Evolutionary conservation across 2,329 filamentous ascomycete genomes (phyloP), one percentile per base, ranked within the genome.

Genomic region (Septoria linicola): DNA sequence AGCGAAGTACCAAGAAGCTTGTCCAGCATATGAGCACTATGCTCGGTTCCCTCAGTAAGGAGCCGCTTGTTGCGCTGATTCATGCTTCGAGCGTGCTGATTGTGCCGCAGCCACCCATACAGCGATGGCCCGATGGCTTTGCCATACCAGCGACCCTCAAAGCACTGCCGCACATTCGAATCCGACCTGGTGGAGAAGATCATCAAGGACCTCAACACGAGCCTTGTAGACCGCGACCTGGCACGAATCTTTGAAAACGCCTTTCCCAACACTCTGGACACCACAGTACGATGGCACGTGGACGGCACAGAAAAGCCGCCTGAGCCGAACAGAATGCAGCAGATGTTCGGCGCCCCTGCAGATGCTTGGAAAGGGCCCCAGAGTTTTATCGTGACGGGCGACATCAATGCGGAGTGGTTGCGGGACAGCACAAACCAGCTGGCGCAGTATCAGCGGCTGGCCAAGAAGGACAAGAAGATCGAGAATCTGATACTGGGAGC

Each of bases 401-500:
- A 61, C 30, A 96, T 96, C 67, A 88, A 95, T 63, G 90, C 90
- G 0, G 89, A 95, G 69, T 96, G 90, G 90, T 75, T 96, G 42
- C 83, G 90, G 44, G 89, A 96, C 71, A 95, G 89, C 8, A 95
- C 90, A 8, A 97, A 97, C 70, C 93, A 99, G 70, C 73, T 99
- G 45, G 82, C 86, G 1, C 91, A 93, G 46, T 99, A 99, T 66
- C 92, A 96, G 67, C 75, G 81, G 0, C 76, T 99, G 19, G 87
- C 91, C 2, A 88, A 84, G 64, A 88, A 89, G 58, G 91, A 97
- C 65, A 80, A 82, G 32, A 80, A 79, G 35, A 84, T 99, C 43
- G 83, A 85, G 66, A 85, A 81, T 56, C 75, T 99, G 46, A 89
- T 99, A 20, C 75, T 95, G 1, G 93, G 93, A 17, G 92, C 92